phyloP scores from a whole-genome alignment of 495 filamentous ascomycete genomes.

The Evansstolkia leycettana region DNA sequence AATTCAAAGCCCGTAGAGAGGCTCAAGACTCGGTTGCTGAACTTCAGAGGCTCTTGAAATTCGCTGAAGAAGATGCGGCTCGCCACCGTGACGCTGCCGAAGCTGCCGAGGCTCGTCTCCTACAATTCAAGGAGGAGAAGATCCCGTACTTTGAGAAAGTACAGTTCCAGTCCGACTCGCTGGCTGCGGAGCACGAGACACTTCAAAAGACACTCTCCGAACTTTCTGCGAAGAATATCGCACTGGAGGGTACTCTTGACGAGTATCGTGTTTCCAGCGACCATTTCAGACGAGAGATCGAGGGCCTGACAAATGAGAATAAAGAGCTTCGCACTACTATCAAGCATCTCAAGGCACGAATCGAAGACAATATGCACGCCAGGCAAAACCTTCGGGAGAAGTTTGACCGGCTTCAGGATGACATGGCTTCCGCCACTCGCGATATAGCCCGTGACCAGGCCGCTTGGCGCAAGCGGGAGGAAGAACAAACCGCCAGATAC shows the following conservation, averaged over 20 bases:
- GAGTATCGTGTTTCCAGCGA: constrained; percentile 48
- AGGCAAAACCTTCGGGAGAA: constrained; percentile 69
- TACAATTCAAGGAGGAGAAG: constrained; percentile 40
- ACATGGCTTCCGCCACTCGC: constrained; percentile 64
- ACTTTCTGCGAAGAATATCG: constrained; percentile 42
- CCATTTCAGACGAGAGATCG: constrained; percentile 38
- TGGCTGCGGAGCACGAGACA: constrained; percentile 52
- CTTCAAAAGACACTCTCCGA: constrained; percentile 54
- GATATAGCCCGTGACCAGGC: constrained; percentile 72
- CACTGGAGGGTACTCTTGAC: constrained; percentile 44
- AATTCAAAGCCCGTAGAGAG: constrained; percentile 50
- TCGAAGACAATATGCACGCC: constrained; percentile 72
- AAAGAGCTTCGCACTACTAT: constrained; percentile 51
- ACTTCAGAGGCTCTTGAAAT: constrained; percentile 53
- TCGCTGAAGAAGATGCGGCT: constrained; percentile 59
- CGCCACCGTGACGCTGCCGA: constrained; percentile 58
- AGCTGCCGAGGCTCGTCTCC: constrained; percentile 46
- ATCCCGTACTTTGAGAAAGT: constrained; percentile 35
- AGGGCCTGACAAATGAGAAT: constrained; percentile 41
- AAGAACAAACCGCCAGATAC: constrained; percentile 58
- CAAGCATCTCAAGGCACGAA: constrained; percentile 55
- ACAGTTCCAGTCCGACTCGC: constrained; percentile 46
- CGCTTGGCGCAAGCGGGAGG: constrained; percentile 58
- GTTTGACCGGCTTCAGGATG: constrained; percentile 69
- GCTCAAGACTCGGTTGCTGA: constrained; percentile 65